Evolutionary conservation across 345 rosid genomes (phyloP).

Genomic region (Dipteronia dyeriana): DNA sequence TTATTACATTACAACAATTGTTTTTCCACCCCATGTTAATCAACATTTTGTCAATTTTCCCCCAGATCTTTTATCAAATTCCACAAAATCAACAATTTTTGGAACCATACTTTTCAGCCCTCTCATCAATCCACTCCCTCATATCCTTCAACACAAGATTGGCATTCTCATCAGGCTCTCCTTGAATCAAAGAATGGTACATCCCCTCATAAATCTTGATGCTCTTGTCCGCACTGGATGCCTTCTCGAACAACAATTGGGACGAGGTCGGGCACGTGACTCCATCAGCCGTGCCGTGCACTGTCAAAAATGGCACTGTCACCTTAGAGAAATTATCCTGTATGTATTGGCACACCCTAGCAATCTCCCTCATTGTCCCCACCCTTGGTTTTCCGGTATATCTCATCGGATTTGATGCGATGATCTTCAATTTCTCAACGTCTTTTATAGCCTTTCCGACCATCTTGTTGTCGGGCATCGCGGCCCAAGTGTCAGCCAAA

Average conservation of each 20-base stretch:
- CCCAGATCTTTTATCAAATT: background rate
- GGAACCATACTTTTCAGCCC: constrained; percentile 64
- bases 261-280: constrained; percentile 79
- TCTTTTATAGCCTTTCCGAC: constrained; percentile 86
- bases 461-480: constrained; percentile 87
- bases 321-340: constrained; percentile 75
- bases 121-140: constrained; percentile 96
- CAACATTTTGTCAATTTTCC: background rate
- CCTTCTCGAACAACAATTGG: constrained; percentile 72
- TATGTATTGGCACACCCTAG: constrained; percentile 67
- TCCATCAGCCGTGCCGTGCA: constrained; percentile 82
- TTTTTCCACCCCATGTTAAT: background rate
- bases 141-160: constrained; percentile 73
- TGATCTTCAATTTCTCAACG: constrained; percentile 77
- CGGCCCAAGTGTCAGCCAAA: constrained; percentile 91
- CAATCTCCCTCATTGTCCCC: constrained; percentile 91
- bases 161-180: constrained; percentile 87
- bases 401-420: constrained; percentile 77
- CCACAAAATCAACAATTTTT: constrained; percentile 13
- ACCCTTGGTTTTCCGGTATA: constrained; percentile 90
- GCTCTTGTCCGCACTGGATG: constrained; percentile 70
- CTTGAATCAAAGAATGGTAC: constrained; percentile 90
- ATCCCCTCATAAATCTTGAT: constrained; percentile 88
- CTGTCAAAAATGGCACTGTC: constrained; percentile 64
- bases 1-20: background rate